phyloP scores from a whole-genome alignment of 225 moss, liverwort and hornwort genomes.

The Bryum argenteum region DNA sequence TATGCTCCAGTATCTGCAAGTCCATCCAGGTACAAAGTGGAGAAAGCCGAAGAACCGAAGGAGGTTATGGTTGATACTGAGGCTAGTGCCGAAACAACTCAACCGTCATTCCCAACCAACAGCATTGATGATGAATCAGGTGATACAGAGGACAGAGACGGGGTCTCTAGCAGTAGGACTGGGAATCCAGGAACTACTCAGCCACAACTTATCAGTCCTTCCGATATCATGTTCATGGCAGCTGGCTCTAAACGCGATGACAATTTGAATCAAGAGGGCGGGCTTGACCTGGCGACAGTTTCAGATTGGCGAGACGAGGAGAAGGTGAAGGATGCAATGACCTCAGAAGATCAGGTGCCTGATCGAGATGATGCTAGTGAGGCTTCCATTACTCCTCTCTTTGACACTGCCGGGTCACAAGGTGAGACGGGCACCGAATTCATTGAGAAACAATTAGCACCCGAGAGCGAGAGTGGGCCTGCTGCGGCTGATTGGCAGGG shows the following conservation, averaged over 20 bases:
- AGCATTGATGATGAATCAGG: constrained; percentile 52
- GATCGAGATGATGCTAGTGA: constrained; percentile 34
- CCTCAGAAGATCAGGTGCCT: constrained; percentile 36
- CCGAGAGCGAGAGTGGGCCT: constrained; percentile 31
- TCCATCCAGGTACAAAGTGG: constrained; percentile 48
- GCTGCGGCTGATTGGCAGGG: constrained; percentile 33
- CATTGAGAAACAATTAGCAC: constrained; percentile 44
- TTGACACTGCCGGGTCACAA: constrained; percentile 42
- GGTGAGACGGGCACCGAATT: constrained; percentile 32
- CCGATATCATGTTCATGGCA: constrained; percentile 87
- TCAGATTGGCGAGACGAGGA: constrained; percentile 45
- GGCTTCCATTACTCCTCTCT: constrained; percentile 30
- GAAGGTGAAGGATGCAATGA: constrained; percentile 30
- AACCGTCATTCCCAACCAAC: constrained; percentile 37
- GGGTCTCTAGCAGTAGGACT: constrained; percentile 41
- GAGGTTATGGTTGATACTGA: constrained; percentile 43
- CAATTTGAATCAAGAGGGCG: constrained; percentile 35
- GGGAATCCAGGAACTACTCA: constrained; percentile 49
- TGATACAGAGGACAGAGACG: constrained; percentile 72
- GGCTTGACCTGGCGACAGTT: constrained; percentile 44
- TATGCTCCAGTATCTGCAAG: constrained; percentile 55
- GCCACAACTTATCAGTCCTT: constrained; percentile 75
- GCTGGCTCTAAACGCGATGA: constrained; percentile 71
- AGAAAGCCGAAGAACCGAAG: constrained; percentile 53
- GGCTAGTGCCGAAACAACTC: constrained; percentile 33